These are phyloP conservation scores for Cystobasidium pallidum DNA, from an alignment of 1,284 basidiomycete species.

Conservation along the genomic window DNA sequence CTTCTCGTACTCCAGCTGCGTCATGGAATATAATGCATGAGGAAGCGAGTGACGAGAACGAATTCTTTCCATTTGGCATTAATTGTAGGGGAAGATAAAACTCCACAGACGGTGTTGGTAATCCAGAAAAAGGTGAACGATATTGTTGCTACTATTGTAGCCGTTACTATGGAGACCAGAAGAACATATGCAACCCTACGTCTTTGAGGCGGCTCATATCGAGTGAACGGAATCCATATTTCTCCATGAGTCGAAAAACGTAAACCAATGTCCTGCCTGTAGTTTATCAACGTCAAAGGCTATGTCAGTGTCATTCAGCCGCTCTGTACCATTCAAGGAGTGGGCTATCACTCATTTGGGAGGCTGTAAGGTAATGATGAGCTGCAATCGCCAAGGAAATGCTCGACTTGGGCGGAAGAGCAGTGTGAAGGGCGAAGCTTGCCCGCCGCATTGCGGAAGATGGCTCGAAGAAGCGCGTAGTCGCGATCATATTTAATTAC, in stretches of 20 bases:
- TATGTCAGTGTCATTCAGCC: slow-evolving; percentile 35
- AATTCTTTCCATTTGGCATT: slow-evolving; percentile 38
- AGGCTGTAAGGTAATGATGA: slow-evolving; percentile 35
- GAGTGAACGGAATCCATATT: not conserved
- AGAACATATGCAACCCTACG: slow-evolving; percentile 34
- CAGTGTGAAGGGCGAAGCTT: slow-evolving; percentile 33
- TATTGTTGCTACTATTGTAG: slow-evolving; percentile 39
- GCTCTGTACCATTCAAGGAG: slow-evolving; percentile 5
- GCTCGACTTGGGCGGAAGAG: slow-evolving; percentile 19
- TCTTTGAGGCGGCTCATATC: slow-evolving; percentile 23
- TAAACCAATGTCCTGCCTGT: not conserved
- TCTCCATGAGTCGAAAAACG: no score
- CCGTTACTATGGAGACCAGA: slow-evolving; percentile 22
- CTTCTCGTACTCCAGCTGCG: slow-evolving; percentile 10
- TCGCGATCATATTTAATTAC: slow-evolving; percentile 31
- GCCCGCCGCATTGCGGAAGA: slow-evolving; percentile 37
- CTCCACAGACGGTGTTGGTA: slow-evolving; percentile 37
- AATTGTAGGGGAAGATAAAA: slow-evolving; percentile 34
- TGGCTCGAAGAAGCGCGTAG: slow-evolving; percentile 27
- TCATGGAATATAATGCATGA: slow-evolving; percentile 42
- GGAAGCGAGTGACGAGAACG: slow-evolving; percentile 21
- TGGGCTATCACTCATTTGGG: slow-evolving; percentile 39
- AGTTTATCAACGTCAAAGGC: slow-evolving; percentile 25
- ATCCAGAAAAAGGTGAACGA: slow-evolving; percentile 29
- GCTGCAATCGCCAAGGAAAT: slow-evolving; percentile 23